Evolutionary conservation across 2,329 filamentous ascomycete species (phyloP).

Genomic region (Geosmithia putterillii): DNA sequence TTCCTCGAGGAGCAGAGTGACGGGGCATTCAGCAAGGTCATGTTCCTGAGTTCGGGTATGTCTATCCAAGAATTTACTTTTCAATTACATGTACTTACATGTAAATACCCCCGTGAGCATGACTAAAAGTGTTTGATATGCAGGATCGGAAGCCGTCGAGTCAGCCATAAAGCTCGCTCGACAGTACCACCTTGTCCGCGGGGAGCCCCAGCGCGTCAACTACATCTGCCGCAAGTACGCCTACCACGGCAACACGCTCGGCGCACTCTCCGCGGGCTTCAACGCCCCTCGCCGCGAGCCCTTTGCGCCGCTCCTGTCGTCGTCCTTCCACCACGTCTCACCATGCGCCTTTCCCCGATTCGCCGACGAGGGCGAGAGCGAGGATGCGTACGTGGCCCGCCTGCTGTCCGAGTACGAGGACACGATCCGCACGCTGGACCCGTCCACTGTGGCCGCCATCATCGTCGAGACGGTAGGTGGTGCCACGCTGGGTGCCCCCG

Average conservation of each 20-base stretch:
- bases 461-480: constrained; percentile 37
- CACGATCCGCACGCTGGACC: constrained; percentile 31
- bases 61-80: too few species aligned
- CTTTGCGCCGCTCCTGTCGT: constrained; percentile 12
- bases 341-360: constrained; percentile 11
- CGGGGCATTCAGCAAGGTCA: constrained; percentile 10
- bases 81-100: background rate
- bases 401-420: constrained; percentile 31
- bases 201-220: constrained; percentile 20
- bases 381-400: constrained; percentile 23
- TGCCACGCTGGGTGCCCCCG: constrained; percentile 36
- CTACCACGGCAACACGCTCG: constrained; percentile 39
- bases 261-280: constrained; percentile 25
- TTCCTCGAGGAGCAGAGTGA: constrained; percentile 10
- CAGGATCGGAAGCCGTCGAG: constrained; percentile 25
- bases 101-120: too few species aligned
- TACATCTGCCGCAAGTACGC: constrained; percentile 30
- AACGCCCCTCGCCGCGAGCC: constrained; percentile 12
- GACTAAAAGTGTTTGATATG: too few species aligned
- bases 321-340: constrained; percentile 13
- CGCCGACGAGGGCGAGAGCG: constrained; percentile 15
- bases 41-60: constrained; percentile 9
- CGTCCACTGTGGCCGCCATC: constrained; percentile 33
- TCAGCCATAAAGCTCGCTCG: constrained; percentile 32
- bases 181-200: constrained; percentile 31